phyloP scores from a whole-genome alignment of 2,329 filamentous ascomycete species.

The Colletotrichum gigasporum region DNA sequence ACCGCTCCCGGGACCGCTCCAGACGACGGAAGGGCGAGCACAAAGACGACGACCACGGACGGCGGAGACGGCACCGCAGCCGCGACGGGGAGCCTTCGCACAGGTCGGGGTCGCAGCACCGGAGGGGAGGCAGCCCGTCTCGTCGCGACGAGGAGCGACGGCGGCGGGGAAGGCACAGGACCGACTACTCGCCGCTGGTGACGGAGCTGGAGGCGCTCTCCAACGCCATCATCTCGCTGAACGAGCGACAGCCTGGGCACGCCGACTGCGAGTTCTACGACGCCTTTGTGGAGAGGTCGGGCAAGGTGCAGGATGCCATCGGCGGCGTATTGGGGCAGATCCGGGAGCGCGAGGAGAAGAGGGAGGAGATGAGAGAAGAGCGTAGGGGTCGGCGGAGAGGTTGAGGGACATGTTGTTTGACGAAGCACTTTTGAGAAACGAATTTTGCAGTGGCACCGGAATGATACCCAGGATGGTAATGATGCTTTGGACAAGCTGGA shows the following conservation, averaged over 20 bases:
- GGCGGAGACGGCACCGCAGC: background rate
- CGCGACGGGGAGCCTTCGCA: background rate
- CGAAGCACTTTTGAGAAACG: too few species aligned
- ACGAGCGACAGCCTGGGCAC: slow-evolving; percentile 26
- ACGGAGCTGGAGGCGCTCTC: slow-evolving; percentile 26
- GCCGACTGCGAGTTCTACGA: slow-evolving; percentile 31
- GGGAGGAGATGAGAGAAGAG: slow-evolving; percentile 25
- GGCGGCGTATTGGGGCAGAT: slow-evolving; percentile 22
- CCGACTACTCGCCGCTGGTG: slow-evolving; percentile 19
- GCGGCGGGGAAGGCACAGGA: background rate
- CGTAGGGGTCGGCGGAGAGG: background rate
- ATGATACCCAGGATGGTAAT: background rate
- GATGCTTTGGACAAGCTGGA: too few species aligned
- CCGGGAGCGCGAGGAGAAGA: slow-evolving; percentile 29
- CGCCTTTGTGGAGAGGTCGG: slow-evolving; percentile 27
- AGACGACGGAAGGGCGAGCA: background rate
- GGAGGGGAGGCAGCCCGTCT: too few species aligned
- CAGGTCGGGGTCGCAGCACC: background rate
- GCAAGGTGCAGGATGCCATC: slow-evolving; percentile 25
- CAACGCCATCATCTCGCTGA: slow-evolving; percentile 24
- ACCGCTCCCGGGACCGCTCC: background rate
- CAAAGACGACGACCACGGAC: background rate
- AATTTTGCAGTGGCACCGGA: too few species aligned
- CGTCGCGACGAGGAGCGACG: background rate
- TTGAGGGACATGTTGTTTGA: background rate